Evolutionary conservation across 2,329 filamentous ascomycete species (phyloP).

Genomic region (Sporothrix humicola): DNA sequence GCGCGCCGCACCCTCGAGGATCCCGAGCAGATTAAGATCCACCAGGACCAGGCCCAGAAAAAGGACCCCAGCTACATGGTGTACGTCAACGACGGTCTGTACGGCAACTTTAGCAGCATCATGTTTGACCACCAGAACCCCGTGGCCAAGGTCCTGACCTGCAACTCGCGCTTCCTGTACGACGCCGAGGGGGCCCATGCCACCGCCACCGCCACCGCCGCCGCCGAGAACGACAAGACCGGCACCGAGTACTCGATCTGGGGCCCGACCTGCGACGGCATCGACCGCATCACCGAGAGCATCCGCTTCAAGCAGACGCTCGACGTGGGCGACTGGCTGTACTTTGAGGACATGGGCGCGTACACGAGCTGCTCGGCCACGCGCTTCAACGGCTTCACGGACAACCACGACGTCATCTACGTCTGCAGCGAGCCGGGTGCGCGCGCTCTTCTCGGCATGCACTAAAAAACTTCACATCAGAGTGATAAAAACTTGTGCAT

Average conservation of each 20-base stretch:
- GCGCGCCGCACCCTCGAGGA: constrained; percentile 87
- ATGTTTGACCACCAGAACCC: constrained; percentile 99
- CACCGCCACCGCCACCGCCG: constrained; percentile 44
- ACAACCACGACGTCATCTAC: constrained; percentile 91
- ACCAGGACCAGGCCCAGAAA: not conserved
- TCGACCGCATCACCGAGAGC: constrained; percentile 88
- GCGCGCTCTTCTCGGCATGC: constrained; percentile 66
- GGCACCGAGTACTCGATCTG: constrained; percentile 90
- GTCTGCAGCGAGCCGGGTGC: constrained; percentile 93
- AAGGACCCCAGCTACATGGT: constrained; percentile 80
- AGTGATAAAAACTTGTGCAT: not conserved
- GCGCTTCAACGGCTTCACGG: constrained; percentile 95
- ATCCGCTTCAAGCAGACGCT: constrained; percentile 77
- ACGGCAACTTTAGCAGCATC: constrained; percentile 98
- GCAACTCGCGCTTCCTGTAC: constrained; percentile 63
- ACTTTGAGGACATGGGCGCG: constrained; percentile 98
- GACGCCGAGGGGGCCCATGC: constrained; percentile 48
- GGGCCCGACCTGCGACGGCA: constrained; percentile 97
- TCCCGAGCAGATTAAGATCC: constrained; percentile 61
- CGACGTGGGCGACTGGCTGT: constrained; percentile 96
- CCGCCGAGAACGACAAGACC: constrained; percentile 47
- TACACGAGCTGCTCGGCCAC: constrained; percentile 99
- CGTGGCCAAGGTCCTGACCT: constrained; percentile 77
- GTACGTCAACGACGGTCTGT: constrained; percentile 96
- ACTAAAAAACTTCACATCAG: constrained; percentile 1